Percentiles rank a stretch among this genome's conserved stretches.
Conservation (phyloP, 345 rosid species). For the Salix suchowensis region DNA sequence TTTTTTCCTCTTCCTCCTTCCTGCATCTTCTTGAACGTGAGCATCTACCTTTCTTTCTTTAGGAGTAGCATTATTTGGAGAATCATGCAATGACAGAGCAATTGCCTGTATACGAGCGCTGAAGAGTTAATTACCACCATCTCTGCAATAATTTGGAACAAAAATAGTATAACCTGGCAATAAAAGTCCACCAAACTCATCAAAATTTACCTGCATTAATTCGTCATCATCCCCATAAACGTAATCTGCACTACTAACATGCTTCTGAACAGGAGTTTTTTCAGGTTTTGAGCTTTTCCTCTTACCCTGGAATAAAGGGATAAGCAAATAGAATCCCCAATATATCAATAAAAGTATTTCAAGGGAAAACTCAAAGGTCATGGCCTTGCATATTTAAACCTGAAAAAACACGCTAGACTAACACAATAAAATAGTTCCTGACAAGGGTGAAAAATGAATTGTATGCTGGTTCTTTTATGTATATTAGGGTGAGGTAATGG, state of each 20-base stretch:
- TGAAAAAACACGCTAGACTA: too few species aligned
- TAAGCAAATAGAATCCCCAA: background rate
- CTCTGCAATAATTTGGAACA: background rate
- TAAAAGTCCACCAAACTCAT: background rate
- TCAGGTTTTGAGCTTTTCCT: conserved; percentile 33
- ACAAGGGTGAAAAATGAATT: too few species aligned
- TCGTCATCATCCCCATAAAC: conserved; percentile 45
- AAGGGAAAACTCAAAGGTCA: background rate
- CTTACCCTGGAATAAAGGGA: conserved; percentile 27
- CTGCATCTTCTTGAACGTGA: conserved; percentile 15
- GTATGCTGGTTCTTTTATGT: too few species aligned
- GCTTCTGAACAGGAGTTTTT: conserved; percentile 28
- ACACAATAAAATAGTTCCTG: background rate
- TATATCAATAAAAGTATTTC: background rate
- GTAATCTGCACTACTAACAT: conserved; percentile 22
- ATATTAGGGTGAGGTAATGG: too few species aligned
- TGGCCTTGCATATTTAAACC: background rate
- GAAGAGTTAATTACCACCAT: background rate
- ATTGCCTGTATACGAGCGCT: conserved; percentile 47
- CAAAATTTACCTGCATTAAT: conserved; percentile 40
- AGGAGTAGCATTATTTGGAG: conserved; percentile 16
- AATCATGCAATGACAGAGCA: conserved; percentile 62
- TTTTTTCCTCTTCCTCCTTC: conserved; percentile 42
- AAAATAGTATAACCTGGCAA: background rate
- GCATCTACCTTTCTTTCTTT: conserved; percentile 31